Base-by-base conservation (phyloP, 1,284 basidiomycete species). In the Ustilago hordei region DNA sequence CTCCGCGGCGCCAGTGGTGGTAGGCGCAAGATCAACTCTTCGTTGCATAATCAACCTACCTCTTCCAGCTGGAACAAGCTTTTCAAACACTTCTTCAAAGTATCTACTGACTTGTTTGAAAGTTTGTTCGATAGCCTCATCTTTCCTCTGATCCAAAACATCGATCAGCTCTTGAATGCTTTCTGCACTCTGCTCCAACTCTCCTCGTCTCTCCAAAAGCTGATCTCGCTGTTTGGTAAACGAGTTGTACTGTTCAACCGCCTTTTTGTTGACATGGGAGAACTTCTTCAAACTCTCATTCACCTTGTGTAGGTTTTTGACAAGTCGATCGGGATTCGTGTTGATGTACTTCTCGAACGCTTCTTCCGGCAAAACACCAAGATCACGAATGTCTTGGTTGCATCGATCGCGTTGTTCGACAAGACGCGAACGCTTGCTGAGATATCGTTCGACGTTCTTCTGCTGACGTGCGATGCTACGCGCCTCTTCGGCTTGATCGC, bases 211-310 rank as follows among this genome's bases (percentile, higher is more conserved):
- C 78, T 92, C 89, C 38, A 94, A 87, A 8, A 98, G 90, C 79
- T 95, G 93, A 84, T 98, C 95, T 2, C 95, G 91, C 87, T 99
- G 95, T 85, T 96, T 97, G 11, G 95, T 98, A 86, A 99, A 99
- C 85, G 93, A 95, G 87, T 91, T 94, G 89, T 97, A 98, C 87
- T 98, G 95, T 87, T 99, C 97, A 84, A 98, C 96, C 1, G 96
- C 97, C 87, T 98, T 98, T 89, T 99, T 99, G 89, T 99, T 99
- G 78, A 99, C 96, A 84, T 98, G 95, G 0, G 94, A 92, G 82
- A 95, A 99, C 87, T 95, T 95, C 87, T 96, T 98, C 75, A 99
- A 89, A 35, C 91, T 91, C 81, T 98, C 95, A 82, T 98, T 95
- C 75, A 95, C 92, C 31, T 90, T 90, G 83, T 97, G 95, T 41